A percentile compares a stretch with the other conserved stretches of the same genome.
Conservation (phyloP, 2,329 filamentous ascomycete genomes). For the Aspergillus pseudoterreus region DNA sequence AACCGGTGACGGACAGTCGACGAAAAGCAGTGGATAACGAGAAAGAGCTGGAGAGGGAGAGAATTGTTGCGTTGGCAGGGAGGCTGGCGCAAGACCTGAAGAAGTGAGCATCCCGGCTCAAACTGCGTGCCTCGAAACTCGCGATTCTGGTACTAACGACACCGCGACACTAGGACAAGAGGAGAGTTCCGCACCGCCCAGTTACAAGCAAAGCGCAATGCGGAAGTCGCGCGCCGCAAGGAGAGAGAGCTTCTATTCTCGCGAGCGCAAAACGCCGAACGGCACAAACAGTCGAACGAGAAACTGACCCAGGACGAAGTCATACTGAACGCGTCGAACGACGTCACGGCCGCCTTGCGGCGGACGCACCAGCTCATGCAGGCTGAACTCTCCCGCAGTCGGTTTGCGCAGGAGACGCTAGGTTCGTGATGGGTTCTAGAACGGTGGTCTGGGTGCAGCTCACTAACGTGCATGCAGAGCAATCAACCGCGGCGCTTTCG, state of each 20-base stretch:
- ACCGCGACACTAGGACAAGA: constrained; percentile 46
- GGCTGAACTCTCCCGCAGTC: constrained; percentile 76
- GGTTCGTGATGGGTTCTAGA: constrained; percentile 25
- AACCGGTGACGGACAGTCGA: constrained; percentile 39
- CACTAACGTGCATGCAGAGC: constrained; percentile 41
- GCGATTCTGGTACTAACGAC: not conserved
- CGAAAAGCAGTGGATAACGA: constrained; percentile 44
- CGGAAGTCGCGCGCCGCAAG: constrained; percentile 68
- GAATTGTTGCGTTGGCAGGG: constrained; percentile 63
- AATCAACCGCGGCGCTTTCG: constrained; percentile 77
- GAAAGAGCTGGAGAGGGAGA: constrained; percentile 60
- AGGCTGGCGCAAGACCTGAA: constrained; percentile 68
- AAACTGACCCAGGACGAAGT: constrained; percentile 68
- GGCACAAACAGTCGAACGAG: constrained; percentile 35
- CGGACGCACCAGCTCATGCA: constrained; percentile 85
- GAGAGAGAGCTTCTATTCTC: constrained; percentile 75
- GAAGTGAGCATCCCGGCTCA: constrained; percentile 48
- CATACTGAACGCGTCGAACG: constrained; percentile 68
- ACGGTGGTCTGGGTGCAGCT: constrained; percentile 4
- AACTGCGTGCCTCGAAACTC: not conserved
- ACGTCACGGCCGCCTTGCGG: constrained; percentile 79
- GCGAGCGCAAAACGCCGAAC: constrained; percentile 35
- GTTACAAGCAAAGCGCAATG: constrained; percentile 69
- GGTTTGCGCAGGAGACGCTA: constrained; percentile 86
- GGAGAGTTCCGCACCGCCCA: constrained; percentile 77